These are phyloP conservation scores for Vicia villosa DNA, from an alignment of 306 rosid species.

Conservation along the genomic window DNA sequence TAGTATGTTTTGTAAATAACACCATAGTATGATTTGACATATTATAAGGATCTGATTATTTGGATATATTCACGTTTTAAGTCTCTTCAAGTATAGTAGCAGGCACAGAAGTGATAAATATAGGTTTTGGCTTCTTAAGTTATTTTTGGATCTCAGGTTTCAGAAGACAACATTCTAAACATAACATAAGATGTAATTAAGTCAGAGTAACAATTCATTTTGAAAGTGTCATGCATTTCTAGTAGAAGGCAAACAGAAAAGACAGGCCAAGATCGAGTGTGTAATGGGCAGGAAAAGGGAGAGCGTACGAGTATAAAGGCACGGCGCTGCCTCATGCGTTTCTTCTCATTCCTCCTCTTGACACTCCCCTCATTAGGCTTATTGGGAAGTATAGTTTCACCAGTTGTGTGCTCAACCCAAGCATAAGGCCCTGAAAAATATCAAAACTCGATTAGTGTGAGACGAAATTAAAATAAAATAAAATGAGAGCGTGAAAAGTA, in stretches of 20 bases:
- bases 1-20: too few relatives aligned
- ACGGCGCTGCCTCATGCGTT: constrained; percentile 74
- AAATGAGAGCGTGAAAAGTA: background rate
- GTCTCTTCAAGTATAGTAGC: too few relatives aligned
- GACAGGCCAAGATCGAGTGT: background rate
- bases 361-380: constrained; percentile 89
- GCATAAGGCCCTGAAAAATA: constrained; percentile 72
- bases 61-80: too few relatives aligned
- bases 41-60: too few relatives aligned
- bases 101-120: too few relatives aligned
- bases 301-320: constrained; percentile 79
- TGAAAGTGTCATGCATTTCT: constrained; percentile 8
- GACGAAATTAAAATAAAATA: background rate
- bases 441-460: background rate
- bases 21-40: too few relatives aligned
- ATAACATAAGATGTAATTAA: constrained; percentile 11
- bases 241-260: background rate
- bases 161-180: too few relatives aligned
- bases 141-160: too few relatives aligned
- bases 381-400: constrained; percentile 68
- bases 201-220: background rate
- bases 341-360: constrained; percentile 88
- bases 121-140: too few relatives aligned
- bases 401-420: constrained; percentile 72
- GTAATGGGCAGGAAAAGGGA: background rate